phyloP scores from a whole-genome alignment of 192 early-diverging fungal species.

The Chytriomyces sp. region DNA sequence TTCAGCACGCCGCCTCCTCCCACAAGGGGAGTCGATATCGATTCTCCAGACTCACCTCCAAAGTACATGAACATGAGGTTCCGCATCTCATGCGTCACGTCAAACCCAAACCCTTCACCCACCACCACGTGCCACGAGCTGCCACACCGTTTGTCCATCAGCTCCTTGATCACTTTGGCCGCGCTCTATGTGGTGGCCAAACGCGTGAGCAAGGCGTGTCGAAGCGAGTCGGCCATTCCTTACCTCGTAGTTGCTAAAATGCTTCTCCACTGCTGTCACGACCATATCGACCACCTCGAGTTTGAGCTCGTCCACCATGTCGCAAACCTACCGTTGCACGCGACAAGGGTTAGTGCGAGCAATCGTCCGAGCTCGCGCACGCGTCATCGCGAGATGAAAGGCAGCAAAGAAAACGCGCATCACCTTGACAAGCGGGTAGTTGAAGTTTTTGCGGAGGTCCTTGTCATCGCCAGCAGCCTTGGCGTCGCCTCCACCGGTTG shows the following conservation, averaged over 20 bases:
- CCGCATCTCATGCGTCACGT: slow-evolving; percentile 60
- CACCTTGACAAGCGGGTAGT: slow-evolving; percentile 63
- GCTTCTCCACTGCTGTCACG: slow-evolving; percentile 62
- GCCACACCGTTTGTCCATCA: slow-evolving; percentile 64
- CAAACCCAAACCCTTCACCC: slow-evolving; percentile 68
- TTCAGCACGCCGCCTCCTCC: not conserved
- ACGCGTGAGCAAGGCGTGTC: not conserved
- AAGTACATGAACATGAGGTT: slow-evolving; percentile 66
- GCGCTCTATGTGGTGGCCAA: slow-evolving; percentile 44
- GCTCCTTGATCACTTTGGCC: slow-evolving; percentile 60
- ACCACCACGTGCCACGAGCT: slow-evolving; percentile 65
- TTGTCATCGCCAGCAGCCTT: slow-evolving; percentile 52
- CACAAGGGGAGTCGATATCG: not conserved
- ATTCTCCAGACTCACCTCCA: slow-evolving; percentile 48
- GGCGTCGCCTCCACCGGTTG: slow-evolving; percentile 26
- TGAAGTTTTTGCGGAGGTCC: slow-evolving; percentile 56
- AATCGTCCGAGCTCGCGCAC: not conserved
- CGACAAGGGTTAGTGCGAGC: not conserved
- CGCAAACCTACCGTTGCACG: slow-evolving; percentile 45
- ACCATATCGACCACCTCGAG: slow-evolving; percentile 61
- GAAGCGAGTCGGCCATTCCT: not conserved
- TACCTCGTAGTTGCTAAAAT: slow-evolving; percentile 64
- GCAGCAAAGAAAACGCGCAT: no score
- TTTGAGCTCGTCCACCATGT: slow-evolving; percentile 59
- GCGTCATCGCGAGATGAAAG: not conserved